A percentile compares a stretch with the other conserved stretches of the same genome.
Conservation (phyloP, 148 eudicot genomes). For the Camellia japonica region DNA sequence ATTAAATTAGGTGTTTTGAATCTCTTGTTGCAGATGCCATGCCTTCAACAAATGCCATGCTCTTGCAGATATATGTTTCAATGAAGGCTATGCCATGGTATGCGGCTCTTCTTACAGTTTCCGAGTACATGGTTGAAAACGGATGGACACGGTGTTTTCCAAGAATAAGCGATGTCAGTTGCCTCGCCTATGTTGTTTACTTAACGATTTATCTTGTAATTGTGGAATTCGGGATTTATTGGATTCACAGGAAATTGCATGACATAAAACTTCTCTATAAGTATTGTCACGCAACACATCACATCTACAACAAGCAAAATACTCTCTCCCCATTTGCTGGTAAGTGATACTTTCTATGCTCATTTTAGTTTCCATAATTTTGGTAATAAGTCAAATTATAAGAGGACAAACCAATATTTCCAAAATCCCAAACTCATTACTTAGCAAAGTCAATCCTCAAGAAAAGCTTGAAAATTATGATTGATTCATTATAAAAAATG, state of each 20-base stretch:
- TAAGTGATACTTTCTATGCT: conserved; percentile 21
- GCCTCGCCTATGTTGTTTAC: conserved; percentile 40
- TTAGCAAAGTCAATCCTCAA: not conserved
- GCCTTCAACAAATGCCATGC: conserved; percentile 65
- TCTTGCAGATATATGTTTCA: conserved; percentile 71
- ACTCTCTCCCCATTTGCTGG: conserved; percentile 98
- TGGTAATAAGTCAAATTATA: not conserved
- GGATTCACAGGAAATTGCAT: conserved; percentile 79
- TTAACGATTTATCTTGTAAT: conserved; percentile 44
- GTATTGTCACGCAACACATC: conserved; percentile 84
- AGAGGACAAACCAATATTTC: not conserved
- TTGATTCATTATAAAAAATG: not conserved
- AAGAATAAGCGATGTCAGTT: conserved; percentile 55
- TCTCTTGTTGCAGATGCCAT: conserved; percentile 52
- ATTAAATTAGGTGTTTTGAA: not conserved
- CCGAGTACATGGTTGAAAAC: conserved; percentile 63
- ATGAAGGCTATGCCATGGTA: conserved; percentile 93
- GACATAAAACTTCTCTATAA: conserved; percentile 84
- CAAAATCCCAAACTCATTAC: not conserved
- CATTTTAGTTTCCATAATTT: not conserved
- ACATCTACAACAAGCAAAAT: conserved; percentile 90
- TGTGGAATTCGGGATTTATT: conserved; percentile 81
- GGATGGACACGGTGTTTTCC: conserved; percentile 73
- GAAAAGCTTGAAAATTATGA: not conserved
- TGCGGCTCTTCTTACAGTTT: conserved; percentile 49